These are phyloP conservation scores for Candida ulmi DNA, from an alignment of 805 yeast species.

Conservation along the genomic window DNA sequence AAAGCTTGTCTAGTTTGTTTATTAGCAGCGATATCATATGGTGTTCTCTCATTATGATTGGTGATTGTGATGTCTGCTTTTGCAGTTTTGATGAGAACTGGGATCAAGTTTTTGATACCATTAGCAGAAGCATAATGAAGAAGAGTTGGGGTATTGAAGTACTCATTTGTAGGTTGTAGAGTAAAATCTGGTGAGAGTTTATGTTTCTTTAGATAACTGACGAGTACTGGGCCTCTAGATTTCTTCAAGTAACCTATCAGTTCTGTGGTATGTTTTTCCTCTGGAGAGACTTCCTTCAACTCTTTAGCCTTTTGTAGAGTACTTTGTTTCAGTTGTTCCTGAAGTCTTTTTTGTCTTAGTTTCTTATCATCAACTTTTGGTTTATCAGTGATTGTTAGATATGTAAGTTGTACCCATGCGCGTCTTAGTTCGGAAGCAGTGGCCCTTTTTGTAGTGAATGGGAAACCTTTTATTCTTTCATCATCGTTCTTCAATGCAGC, in stretches of 20 bases:
- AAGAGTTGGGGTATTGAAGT: slow-evolving; percentile 58
- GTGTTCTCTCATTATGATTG: slow-evolving; percentile 52
- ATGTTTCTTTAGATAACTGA: slow-evolving; percentile 55
- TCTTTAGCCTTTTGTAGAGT: slow-evolving; percentile 20
- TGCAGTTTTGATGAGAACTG: slow-evolving; percentile 50
- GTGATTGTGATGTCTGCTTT: slow-evolving; percentile 63
- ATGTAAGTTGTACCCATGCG: slow-evolving; percentile 78
- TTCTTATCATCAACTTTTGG: slow-evolving; percentile 39
- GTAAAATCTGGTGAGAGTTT: slow-evolving; percentile 45
- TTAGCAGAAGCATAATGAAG: slow-evolving; percentile 73
- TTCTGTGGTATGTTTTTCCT: slow-evolving; percentile 52
- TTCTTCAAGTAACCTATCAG: slow-evolving; percentile 56
- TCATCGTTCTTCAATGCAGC: slow-evolving; percentile 50
- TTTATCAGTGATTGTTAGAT: slow-evolving; percentile 45
- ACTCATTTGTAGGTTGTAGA: slow-evolving; percentile 51
- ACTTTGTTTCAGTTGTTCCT: slow-evolving; percentile 26
- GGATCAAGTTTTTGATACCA: slow-evolving; percentile 62
- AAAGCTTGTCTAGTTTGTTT: slow-evolving; percentile 46
- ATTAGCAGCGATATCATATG: slow-evolving; percentile 60
- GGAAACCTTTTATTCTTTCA: slow-evolving; percentile 60
- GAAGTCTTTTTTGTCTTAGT: slow-evolving; percentile 22
- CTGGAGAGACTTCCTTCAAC: slow-evolving; percentile 23
- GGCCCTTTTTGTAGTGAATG: slow-evolving; percentile 88
- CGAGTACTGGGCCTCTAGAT: slow-evolving; percentile 70
- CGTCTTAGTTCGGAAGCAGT: slow-evolving; percentile 73